Conservation (phyloP, 2,329 filamentous ascomycete species). For the Fusarium papillatum region DNA sequence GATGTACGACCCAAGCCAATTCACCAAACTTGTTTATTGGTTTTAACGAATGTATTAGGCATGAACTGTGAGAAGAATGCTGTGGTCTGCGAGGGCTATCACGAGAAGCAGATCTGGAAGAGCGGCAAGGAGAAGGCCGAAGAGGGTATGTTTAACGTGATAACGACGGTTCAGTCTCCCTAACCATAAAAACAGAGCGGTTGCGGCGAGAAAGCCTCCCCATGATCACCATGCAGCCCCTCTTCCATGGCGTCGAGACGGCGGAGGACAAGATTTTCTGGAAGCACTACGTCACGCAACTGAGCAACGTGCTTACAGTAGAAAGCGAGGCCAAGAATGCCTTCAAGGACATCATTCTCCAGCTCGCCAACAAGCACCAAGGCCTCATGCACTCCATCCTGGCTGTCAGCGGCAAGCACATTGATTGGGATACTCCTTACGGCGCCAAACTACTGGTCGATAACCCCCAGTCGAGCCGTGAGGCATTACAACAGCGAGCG, state of each 20-base stretch:
- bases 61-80: slow-evolving; percentile 95
- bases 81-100: slow-evolving; percentile 91
- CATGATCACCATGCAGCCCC: slow-evolving; percentile 69
- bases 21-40: neutral
- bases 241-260: slow-evolving; percentile 87
- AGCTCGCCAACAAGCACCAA: slow-evolving; percentile 83
- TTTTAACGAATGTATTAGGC: slow-evolving; percentile 61
- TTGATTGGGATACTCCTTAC: slow-evolving; percentile 71
- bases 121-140: slow-evolving; percentile 84
- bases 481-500: slow-evolving; percentile 64
- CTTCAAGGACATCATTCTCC: slow-evolving; percentile 87
- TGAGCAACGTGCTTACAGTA: slow-evolving; percentile 86
- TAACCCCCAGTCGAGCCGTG: slow-evolving; percentile 60
- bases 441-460: slow-evolving; percentile 65
- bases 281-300: slow-evolving; percentile 84
- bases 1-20: slow-evolving; percentile 20
- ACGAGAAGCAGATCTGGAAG: slow-evolving; percentile 88
- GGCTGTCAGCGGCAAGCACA: slow-evolving; percentile 85
- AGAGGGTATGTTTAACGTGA: slow-evolving; percentile 64
- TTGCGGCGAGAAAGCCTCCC: slow-evolving; percentile 63
- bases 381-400: slow-evolving; percentile 94
- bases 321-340: slow-evolving; percentile 86
- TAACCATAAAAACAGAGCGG: slow-evolving; percentile 57
- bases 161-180: neutral
- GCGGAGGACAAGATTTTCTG: slow-evolving; percentile 84